phyloP scores from a whole-genome alignment of 2,329 filamentous ascomycete species.

The Clarireedia paspali region DNA sequence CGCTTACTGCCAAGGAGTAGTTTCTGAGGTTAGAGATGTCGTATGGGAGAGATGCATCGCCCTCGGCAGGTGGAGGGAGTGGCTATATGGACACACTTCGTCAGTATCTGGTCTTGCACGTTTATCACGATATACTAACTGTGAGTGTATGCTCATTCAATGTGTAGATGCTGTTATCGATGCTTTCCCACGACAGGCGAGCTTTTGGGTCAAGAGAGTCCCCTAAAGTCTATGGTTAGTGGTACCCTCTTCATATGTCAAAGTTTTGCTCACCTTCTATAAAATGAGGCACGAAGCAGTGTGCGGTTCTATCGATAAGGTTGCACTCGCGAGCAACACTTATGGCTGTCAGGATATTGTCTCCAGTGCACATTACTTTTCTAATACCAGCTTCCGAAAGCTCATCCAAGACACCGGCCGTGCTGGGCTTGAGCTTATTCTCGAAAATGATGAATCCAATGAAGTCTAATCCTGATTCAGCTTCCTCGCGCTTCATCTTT shows the following conservation, averaged over 20 bases:
- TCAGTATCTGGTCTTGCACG: conserved; percentile 31
- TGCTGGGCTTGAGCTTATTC: conserved; percentile 92
- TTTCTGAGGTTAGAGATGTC: conserved; percentile 75
- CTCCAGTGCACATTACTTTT: conserved; percentile 92
- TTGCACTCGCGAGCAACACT: conserved; percentile 89
- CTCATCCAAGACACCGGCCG: conserved; percentile 73
- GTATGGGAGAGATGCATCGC: conserved; percentile 78
- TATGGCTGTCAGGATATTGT: conserved; percentile 95
- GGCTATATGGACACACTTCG: conserved; percentile 34
- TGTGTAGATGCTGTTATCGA: conserved; percentile 74
- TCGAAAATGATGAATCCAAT: conserved; percentile 97
- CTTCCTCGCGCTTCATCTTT: conserved; percentile 82
- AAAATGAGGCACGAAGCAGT: conserved; percentile 92
- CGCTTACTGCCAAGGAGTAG: conserved; percentile 82
- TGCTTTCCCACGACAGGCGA: conserved; percentile 80
- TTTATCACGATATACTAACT: conserved; percentile 34
- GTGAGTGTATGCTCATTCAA: conserved; percentile 73
- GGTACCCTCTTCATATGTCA: background rate
- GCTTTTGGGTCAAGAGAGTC: conserved; percentile 66
- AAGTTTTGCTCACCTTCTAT: conserved; percentile 48
- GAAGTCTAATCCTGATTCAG: conserved; percentile 78
- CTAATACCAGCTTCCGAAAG: conserved; percentile 76
- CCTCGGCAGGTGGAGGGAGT: conserved; percentile 59
- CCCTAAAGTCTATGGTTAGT: conserved; percentile 36
- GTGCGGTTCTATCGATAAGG: conserved; percentile 69